Evolutionary conservation across 2,329 filamentous ascomycete genomes (phyloP), one percentile per base, ranked within the genome.

Genomic region (Calonectria pteridis): DNA sequence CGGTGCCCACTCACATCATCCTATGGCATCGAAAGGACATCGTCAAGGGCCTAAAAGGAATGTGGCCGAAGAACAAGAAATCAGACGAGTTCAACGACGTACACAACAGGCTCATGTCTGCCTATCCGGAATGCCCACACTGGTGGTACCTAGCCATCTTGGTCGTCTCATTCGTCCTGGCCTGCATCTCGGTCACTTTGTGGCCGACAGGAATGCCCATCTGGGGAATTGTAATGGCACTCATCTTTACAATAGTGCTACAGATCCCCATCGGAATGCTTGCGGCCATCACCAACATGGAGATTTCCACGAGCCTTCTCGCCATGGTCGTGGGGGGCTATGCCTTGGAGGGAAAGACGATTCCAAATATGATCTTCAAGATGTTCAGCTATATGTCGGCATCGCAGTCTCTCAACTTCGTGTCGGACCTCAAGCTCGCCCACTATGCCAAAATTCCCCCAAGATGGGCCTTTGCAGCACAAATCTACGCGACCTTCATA

Each of bases 301-400:
- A 91, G 77, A 80, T 93, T 4, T 90, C 91, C 2, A 85, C 93
- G 2, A 92, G 92, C 76, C 91, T 94, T 14, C 84, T 94, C 46
- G 91, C 91, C n/a, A 90, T 93, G 80, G 92, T 92, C 75, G 86
- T 94, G 43, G 87, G 91, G 68, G 92, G 92, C 1, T 93, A 94
- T 81, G 91, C 93, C 82, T 87, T 92, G 46, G 92, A 92, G 0
- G 92, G 92, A 11, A 86, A 86, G 3, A 91, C 92, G 0, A 86
- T 94, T 58, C 91, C 91, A 7, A 91, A 93, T 87, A 94, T 94
- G 91, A 87, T 94, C 80, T 94, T 94, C 86, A 93, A 93, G 82
- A 92, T 90, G 73, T 93, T 91, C 75, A 90, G 91, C 65, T 93
- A 91, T 78, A 89, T 93, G 73, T 89, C 87, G 79, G 92, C 92